phyloP scores from a whole-genome alignment of 768 basidiomycete genomes.

The Pisolithus albus region DNA sequence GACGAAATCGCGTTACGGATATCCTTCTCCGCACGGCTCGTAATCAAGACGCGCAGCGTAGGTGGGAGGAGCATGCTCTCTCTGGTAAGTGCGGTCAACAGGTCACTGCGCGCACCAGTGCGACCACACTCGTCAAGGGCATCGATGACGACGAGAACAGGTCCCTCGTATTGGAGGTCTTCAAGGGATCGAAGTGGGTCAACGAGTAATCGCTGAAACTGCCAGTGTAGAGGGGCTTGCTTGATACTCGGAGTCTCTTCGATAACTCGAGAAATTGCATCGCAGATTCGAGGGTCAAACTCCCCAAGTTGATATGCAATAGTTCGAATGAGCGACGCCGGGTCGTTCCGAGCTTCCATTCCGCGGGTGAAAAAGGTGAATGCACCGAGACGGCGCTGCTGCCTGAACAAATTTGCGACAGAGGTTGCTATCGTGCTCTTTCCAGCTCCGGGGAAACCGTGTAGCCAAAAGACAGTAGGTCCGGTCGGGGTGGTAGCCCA shows the following conservation, averaged over 20 bases:
- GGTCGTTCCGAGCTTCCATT: conserved; percentile 23
- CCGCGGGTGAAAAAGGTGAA: conserved; percentile 31
- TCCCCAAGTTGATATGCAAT: conserved; percentile 29
- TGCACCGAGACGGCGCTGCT: conserved; percentile 29
- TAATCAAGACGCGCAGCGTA: conserved; percentile 27
- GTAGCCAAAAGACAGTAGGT: conserved; percentile 27
- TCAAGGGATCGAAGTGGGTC: conserved; percentile 20
- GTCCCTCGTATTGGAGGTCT: conserved; percentile 18
- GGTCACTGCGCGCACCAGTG: conserved; percentile 17
- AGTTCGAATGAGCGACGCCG: conserved; percentile 26
- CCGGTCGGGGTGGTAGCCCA: conserved; percentile 20
- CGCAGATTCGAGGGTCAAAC: conserved; percentile 26
- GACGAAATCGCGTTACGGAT: conserved; percentile 14
- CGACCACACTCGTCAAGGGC: conserved; percentile 30
- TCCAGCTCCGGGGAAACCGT: conserved; percentile 31
- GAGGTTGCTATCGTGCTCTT: conserved; percentile 33
- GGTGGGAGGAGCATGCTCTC: conserved; percentile 13
- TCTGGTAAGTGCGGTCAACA: conserved; percentile 23
- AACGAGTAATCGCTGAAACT: conserved; percentile 30
- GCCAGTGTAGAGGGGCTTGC: conserved; percentile 22
- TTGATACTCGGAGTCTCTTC: conserved; percentile 23
- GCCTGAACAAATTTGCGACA: conserved; percentile 27
- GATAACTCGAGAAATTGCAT: conserved; percentile 19
- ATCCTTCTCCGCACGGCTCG: conserved; percentile 27
- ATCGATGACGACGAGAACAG: conserved; percentile 29